phyloP scores from a whole-genome alignment of 177 flowering plant genomes.

The Vitis hybrid region DNA sequence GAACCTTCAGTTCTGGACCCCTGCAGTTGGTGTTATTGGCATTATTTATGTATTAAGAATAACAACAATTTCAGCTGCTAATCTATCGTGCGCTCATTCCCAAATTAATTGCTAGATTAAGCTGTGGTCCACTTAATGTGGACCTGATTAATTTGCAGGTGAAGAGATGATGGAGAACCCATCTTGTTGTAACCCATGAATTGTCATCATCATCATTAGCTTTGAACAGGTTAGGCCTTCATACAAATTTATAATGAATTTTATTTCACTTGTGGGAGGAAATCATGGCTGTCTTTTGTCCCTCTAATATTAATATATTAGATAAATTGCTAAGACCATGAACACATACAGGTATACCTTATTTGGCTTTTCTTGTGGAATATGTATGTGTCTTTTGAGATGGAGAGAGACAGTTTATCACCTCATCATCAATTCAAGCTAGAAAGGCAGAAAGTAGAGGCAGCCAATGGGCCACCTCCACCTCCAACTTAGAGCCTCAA shows the following conservation, averaged over 20 bases:
- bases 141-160: not conserved
- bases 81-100: not conserved
- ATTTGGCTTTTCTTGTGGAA: conserved; percentile 29
- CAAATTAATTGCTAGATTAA: not conserved
- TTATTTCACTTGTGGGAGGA: conserved; percentile 16
- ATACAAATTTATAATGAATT: conserved; percentile 1
- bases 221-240: conserved; percentile 11
- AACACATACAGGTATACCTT: conserved; percentile 9
- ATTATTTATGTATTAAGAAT: not conserved
- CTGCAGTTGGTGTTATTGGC: no score
- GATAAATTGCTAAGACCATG: conserved; percentile 5
- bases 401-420: conserved; percentile 23
- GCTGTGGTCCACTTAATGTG: not conserved
- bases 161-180: not conserved
- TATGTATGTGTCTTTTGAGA: conserved; percentile 29
- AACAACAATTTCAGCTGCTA: not conserved
- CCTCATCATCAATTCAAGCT: conserved; percentile 11
- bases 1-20: not conserved
- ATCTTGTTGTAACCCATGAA: not conserved
- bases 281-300: conserved; percentile 30
- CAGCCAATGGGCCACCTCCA: conserved; percentile 2
- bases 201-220: conserved; percentile 20
- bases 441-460: conserved; percentile 3
- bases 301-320: conserved; percentile 8
- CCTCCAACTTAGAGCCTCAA: conserved; percentile 17